Evolutionary conservation across 2,329 filamentous ascomycete genomes (phyloP).

Genomic region (Aspergillus aculeatus): DNA sequence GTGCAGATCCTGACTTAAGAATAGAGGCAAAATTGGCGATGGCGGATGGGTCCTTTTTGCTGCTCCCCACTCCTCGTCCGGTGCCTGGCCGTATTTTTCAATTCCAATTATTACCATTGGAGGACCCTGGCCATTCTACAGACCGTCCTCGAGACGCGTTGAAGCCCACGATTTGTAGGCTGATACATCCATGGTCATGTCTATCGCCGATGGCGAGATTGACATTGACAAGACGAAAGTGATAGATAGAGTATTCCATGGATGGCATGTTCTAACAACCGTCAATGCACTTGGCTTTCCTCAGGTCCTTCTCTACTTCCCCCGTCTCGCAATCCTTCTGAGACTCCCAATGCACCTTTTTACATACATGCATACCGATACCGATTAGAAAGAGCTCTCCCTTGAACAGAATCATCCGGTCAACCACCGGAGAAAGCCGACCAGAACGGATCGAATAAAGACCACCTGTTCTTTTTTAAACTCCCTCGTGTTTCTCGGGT

Average conservation of each 20-base stretch:
- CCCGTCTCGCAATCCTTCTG: conserved; percentile 1
- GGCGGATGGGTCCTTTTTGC: conserved; percentile 8
- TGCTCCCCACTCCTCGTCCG: conserved; percentile 1
- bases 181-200: background rate
- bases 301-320: background rate
- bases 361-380: background rate
- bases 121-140: conserved; percentile 3
- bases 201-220: background rate
- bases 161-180: background rate
- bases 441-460: background rate
- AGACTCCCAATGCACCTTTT: background rate
- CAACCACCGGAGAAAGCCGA: background rate
- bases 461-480: background rate
- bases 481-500: background rate
- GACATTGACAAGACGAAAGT: background rate
- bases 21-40: conserved; percentile 15
- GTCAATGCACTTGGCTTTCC: background rate
- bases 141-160: background rate
- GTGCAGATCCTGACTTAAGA: conserved; percentile 18
- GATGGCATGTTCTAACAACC: background rate
- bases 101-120: background rate
- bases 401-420: background rate
- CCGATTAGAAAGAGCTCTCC: background rate
- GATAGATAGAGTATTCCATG: background rate
- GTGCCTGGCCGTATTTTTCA: conserved; percentile 17